Evolutionary conservation across 768 basidiomycete species (phyloP), one percentile per base, ranked within the genome.

Genomic region (Trametes sanguinea): DNA sequence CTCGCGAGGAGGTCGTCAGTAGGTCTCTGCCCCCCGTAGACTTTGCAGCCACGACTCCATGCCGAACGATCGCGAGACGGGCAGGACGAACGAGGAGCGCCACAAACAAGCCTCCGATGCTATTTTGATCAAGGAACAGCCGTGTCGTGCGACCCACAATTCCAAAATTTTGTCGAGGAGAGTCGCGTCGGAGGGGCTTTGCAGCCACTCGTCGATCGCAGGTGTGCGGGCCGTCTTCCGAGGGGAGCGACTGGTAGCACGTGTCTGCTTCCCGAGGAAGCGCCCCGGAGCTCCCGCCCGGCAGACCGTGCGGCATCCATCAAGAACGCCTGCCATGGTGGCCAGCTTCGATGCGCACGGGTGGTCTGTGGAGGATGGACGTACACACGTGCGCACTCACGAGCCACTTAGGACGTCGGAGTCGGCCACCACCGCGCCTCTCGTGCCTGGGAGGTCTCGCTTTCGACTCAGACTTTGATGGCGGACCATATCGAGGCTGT

Each of bases 301-400:
- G 48, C 48, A 50, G 29, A 27, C 17, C 45, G 45, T 46, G 29
- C 48, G 48, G 48, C 48, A 50, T 29, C 30, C 29, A 50, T 50
- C 48, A 50, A 11, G 27, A 32, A 14, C 7, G 29, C 10, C 17
- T 50, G 27, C 27, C 17, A 32, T 17, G 27, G 48, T 50, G 48
- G 48, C 29, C 30, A n/a, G 27, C 48, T 17, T 50, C 45, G 27
- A 22, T 13, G 27, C 30, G 13, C 29, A 32, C 30, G 48, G 30
- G 10, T 13, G 16, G 27, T 29, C 48, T 30, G 27, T 29, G 48
- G 29, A 8, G 48, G 32, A 10, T 10, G 17, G 32, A 10, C 29
- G 47, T 6, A 35, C 57, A 33, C 57, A 59, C 57, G 57, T 59
- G 57, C 42, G 57, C 48, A 44, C 47, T 17, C 57, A 52, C 50